Conservation (phyloP, 1,139 yeast genomes). For the Sugiyamaella grinbergsii region DNA sequence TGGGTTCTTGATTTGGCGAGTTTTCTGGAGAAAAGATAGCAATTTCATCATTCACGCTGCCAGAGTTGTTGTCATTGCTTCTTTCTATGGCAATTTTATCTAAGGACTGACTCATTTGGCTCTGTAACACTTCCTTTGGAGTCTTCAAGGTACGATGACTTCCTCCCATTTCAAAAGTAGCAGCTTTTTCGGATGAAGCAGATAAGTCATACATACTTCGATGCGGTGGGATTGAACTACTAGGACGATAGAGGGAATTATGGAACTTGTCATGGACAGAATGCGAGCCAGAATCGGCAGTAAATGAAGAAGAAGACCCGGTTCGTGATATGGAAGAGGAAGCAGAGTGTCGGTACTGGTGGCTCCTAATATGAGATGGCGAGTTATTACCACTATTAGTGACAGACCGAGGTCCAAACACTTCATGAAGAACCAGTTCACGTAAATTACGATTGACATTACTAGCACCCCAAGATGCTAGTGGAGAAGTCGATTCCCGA, state of each 20-base stretch:
- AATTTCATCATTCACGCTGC: constrained; percentile 6
- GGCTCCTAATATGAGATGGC: constrained; percentile 7
- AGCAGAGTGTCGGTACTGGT: constrained; percentile 14
- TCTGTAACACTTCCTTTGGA: too few species aligned
- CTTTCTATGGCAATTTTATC: too few species aligned
- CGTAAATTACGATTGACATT: constrained; percentile 64
- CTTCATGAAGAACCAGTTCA: constrained; percentile 68
- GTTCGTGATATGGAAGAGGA: constrained; percentile 20
- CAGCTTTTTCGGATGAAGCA: background rate
- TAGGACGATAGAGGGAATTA: constrained; percentile 6
- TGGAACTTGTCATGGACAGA: constrained; percentile 1
- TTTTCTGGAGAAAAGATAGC: constrained; percentile 14
- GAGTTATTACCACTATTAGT: constrained; percentile 6
- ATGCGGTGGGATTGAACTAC: constrained; percentile 22
- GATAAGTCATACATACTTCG: constrained; percentile 23
- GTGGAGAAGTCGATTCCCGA: constrained; percentile 21
- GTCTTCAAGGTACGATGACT: background rate
- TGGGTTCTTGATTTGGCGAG: constrained; percentile 18
- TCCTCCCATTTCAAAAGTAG: constrained; percentile 4
- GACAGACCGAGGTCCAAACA: constrained; percentile 55
- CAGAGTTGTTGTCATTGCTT: background rate
- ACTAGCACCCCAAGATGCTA: constrained; percentile 57
- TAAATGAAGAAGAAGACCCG: constrained; percentile 18
- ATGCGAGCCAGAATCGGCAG: constrained; percentile 6
- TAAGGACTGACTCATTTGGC: too few species aligned